phyloP scores from a whole-genome alignment of 176 grass and related monocot species.

The Thalia dealbata region DNA sequence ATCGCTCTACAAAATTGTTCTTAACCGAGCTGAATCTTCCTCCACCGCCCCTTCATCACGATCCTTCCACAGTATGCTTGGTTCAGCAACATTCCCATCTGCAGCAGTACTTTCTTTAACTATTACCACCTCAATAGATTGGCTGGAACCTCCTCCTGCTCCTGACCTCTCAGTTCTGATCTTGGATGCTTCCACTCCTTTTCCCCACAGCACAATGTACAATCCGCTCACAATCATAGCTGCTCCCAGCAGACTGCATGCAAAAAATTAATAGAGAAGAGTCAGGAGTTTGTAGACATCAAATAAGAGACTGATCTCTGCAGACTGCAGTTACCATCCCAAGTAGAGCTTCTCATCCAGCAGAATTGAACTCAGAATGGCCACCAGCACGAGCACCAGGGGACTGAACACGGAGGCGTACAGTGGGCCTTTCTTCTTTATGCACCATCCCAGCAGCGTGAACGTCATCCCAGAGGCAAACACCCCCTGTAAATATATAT shows the following conservation, averaged over 20 bases:
- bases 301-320: no score
- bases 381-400: slow-evolving; percentile 60
- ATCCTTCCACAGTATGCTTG: neutral
- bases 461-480: slow-evolving; percentile 50
- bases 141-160: slow-evolving; percentile 25
- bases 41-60: neutral
- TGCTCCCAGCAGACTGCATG: slow-evolving; percentile 45
- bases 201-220: slow-evolving; percentile 84
- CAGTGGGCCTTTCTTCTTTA: slow-evolving; percentile 48
- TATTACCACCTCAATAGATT: neutral
- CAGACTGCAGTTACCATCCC: slow-evolving; percentile 30
- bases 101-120: neutral
- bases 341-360: slow-evolving; percentile 61
- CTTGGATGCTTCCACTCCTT: slow-evolving; percentile 32
- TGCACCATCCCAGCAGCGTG: slow-evolving; percentile 75
- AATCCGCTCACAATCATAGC: slow-evolving; percentile 54
- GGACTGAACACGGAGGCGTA: slow-evolving; percentile 47
- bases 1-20: no score
- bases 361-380: slow-evolving; percentile 57
- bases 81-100: neutral
- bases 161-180: neutral
- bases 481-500: slow-evolving; percentile 29
- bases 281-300: no score
- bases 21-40: no score
- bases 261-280: no score